Percentiles rank a stretch among this genome's conserved stretches.
phyloP scores from a whole-genome alignment of 805 yeast genomes.

The Aciculoconidium aculeatum region DNA sequence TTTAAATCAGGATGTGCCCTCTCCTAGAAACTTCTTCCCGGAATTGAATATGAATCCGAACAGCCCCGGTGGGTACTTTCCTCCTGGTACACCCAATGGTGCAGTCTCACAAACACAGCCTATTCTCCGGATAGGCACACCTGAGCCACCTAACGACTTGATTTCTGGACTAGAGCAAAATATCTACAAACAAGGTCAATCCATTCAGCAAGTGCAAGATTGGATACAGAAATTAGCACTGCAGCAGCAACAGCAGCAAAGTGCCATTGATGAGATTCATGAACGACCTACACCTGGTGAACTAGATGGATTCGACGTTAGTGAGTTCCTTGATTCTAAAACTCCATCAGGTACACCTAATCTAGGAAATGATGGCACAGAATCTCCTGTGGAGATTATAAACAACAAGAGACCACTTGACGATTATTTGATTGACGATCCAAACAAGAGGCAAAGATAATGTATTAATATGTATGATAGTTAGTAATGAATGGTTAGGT shows the following conservation, averaged over 20 bases:
- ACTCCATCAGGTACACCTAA: slow-evolving; percentile 28
- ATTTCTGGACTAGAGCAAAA: slow-evolving; percentile 41
- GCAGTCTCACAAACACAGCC: slow-evolving; percentile 8
- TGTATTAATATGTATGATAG: too few species aligned
- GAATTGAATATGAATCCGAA: slow-evolving; percentile 20
- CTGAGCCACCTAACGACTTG: slow-evolving; percentile 5
- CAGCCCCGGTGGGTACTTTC: slow-evolving; percentile 5
- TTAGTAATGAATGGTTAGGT: too few species aligned
- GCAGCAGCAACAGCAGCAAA: slow-evolving; percentile 12
- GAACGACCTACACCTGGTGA: too few species aligned
- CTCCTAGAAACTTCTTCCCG: slow-evolving; percentile 30
- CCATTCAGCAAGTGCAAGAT: slow-evolving; percentile 51
- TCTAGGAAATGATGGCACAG: too few species aligned
- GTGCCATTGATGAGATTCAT: slow-evolving; percentile 7
- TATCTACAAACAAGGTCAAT: slow-evolving; percentile 43
- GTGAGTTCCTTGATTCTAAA: slow-evolving; percentile 47
- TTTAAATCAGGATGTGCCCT: slow-evolving; percentile 22
- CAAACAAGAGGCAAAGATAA: too few species aligned
- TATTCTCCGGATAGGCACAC: slow-evolving; percentile 6
- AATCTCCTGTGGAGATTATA: too few species aligned
- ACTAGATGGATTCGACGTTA: slow-evolving; percentile 36
- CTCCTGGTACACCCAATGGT: too few species aligned
- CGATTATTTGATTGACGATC: too few species aligned
- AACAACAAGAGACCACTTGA: too few species aligned
- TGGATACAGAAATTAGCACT: slow-evolving; percentile 40